Percentiles rank a stretch among this genome's conserved stretches.
These are phyloP conservation scores for Fusarium torulosum DNA, from an alignment of 2,329 filamentous ascomycete species.

Conservation along the genomic window DNA sequence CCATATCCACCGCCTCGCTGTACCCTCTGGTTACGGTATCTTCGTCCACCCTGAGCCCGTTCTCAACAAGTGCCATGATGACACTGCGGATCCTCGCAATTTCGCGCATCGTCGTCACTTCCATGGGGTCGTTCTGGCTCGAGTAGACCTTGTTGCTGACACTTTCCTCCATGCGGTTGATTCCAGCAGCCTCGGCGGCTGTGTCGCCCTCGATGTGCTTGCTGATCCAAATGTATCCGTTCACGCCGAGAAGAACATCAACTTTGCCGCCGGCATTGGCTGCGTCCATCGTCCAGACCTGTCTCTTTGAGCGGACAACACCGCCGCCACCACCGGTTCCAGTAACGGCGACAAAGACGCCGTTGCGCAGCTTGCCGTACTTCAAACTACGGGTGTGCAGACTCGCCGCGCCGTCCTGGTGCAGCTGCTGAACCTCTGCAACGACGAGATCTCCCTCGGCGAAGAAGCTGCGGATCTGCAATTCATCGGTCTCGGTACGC, in stretches of 20 bases:
- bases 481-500: slow-evolving; percentile 93
- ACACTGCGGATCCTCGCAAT: slow-evolving; percentile 87
- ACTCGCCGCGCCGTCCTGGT: slow-evolving; percentile 85
- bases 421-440: slow-evolving; percentile 92
- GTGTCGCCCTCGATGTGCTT: slow-evolving; percentile 79
- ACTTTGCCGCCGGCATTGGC: slow-evolving; percentile 72
- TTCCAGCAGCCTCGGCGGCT: slow-evolving; percentile 63
- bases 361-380: slow-evolving; percentile 96
- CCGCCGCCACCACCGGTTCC: slow-evolving; percentile 88
- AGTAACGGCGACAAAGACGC: slow-evolving; percentile 84
- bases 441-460: slow-evolving; percentile 93
- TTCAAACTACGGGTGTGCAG: slow-evolving; percentile 91
- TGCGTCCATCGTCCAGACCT: slow-evolving; percentile 84
- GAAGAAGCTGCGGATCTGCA: slow-evolving; percentile 98
- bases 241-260: slow-evolving; percentile 91
- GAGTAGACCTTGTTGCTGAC: slow-evolving; percentile 90
- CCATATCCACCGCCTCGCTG: slow-evolving; percentile 81
- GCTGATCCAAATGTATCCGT: slow-evolving; percentile 96
- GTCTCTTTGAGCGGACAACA: slow-evolving; percentile 84
- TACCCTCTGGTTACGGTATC: slow-evolving; percentile 88
- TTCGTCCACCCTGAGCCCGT: slow-evolving; percentile 88
- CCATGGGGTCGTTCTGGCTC: slow-evolving; percentile 91
- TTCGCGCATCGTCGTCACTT: slow-evolving; percentile 82
- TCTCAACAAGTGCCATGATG: slow-evolving; percentile 84
- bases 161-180: slow-evolving; percentile 89